Evolutionary conservation across 2,329 filamentous ascomycete species (phyloP), one percentile per base, ranked within the genome.

Genomic region (Aspergillus fumigatiaffinis): DNA sequence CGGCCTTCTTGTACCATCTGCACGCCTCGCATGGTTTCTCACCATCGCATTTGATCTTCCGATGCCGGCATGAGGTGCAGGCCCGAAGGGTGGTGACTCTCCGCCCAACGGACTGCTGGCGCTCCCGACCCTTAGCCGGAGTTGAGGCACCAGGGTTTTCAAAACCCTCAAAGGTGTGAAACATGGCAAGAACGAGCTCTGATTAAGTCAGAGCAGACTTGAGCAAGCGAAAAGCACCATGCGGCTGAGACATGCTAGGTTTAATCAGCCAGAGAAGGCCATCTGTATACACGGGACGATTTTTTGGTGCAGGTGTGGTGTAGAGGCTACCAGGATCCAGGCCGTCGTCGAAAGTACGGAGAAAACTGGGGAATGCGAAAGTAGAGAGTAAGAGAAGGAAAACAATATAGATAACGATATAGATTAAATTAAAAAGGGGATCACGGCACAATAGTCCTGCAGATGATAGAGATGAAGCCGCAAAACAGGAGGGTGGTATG

Each of bases 21-120:
- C 90, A 94, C 70, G 92, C 90, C 41, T 89, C 88, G 69, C 90
- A 94, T 10, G 90, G 90, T 68, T 91, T 87, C 63, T 87, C 84
- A 54, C 90, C 90, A 76, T 92, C 89, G 69, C 90, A 94, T 61
- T 90, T 87, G 55, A 93, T 93, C 74, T 93, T 94, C 60, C 90
- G 84, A 64, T 90, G 82, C 69, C 91, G 87, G 76, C 90, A 91
- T 66, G 90, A 88, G 50, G 88, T 86, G 71, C 88, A 91, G 41
- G 88, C 88, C 10, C 74, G 72, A 17, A 75, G 63, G 6, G 73
- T 77, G 9, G 74, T 76, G 38, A 75, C 71, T 54, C 74, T 64
- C 10, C 70, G 70, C 41, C 67, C 66, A 32, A 71, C 60, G 1
- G 71, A 73, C 47, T 65, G 68, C 50, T 73, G 70, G 41, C 73